These are phyloP conservation scores for Salmacisia buchloeana DNA, from an alignment of 1,284 basidiomycete genomes.

Conservation along the genomic window DNA sequence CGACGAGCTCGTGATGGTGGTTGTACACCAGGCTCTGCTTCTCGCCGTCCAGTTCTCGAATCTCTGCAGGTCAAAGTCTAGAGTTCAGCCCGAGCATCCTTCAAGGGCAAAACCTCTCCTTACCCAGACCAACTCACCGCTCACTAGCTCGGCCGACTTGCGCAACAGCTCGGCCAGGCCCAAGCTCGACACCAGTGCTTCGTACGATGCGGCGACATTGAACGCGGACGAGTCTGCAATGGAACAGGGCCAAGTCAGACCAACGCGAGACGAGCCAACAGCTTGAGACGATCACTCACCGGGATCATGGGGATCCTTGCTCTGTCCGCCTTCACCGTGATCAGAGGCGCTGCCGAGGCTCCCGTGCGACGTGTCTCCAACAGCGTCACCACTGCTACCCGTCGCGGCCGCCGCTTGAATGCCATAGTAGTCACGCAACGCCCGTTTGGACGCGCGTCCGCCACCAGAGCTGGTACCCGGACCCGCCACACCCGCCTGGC, in stretches of 20 bases:
- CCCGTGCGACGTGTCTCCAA: not conserved
- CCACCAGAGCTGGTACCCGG: too few species aligned
- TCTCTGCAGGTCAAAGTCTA: slow-evolving; percentile 67
- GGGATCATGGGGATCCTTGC: slow-evolving; percentile 9
- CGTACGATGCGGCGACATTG: slow-evolving; percentile 12
- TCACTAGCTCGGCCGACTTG: slow-evolving; percentile 30
- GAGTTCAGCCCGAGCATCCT: too few species aligned
- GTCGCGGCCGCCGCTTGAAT: slow-evolving; percentile 13
- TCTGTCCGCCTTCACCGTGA: not conserved
- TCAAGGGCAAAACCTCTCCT: not conserved
- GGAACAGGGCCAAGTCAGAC: not conserved
- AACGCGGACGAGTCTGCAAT: slow-evolving; percentile 5
- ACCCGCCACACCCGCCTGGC: not conserved
- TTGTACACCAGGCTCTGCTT: slow-evolving; percentile 86
- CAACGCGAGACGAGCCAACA: not conserved
- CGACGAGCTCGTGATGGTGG: slow-evolving; percentile 86
- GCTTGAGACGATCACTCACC: not conserved
- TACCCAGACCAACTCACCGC: slow-evolving; percentile 5
- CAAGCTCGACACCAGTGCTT: slow-evolving; percentile 20
- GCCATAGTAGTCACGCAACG: slow-evolving; percentile 42
- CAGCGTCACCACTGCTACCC: not conserved
- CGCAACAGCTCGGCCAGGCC: slow-evolving; percentile 29
- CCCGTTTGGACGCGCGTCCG: not conserved
- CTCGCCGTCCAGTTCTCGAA: slow-evolving; percentile 77
- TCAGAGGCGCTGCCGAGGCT: not conserved